These are phyloP conservation scores for Craterostigma plantagineum DNA, from an alignment of 257 asterid genomes.

Conservation along the genomic window DNA sequence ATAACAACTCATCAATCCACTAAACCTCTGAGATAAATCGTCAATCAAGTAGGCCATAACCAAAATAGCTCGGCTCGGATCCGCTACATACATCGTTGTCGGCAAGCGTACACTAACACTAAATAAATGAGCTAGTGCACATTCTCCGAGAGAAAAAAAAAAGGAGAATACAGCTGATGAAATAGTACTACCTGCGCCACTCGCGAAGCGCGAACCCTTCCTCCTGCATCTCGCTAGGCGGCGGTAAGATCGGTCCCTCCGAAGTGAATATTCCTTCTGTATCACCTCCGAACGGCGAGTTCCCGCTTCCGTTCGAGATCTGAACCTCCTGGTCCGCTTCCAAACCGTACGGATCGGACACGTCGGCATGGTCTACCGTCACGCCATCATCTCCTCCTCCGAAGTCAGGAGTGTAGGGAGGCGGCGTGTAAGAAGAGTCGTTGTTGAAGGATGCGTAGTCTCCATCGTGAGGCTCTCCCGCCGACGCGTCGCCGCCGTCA, in stretches of 20 bases:
- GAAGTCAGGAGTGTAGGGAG: slow-evolving; percentile 21
- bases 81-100: not conserved
- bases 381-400: slow-evolving; percentile 30
- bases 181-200: slow-evolving; percentile 96
- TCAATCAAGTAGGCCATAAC: too few relatives aligned
- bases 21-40: too few relatives aligned
- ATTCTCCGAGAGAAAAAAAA: too few relatives aligned
- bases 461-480: too few relatives aligned
- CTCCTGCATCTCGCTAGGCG: slow-evolving; percentile 71
- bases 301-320: slow-evolving; percentile 52
- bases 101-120: not conserved
- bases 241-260: slow-evolving; percentile 71
- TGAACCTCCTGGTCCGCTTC: slow-evolving; percentile 32
- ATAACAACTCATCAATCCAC: too few relatives aligned
- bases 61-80: not conserved
- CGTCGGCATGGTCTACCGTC: slow-evolving; percentile 36
- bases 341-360: slow-evolving; percentile 63
- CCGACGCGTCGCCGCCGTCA: too few relatives aligned
- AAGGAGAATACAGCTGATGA: too few relatives aligned
- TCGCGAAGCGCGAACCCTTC: slow-evolving; percentile 72
- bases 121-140: slow-evolving; percentile 11
- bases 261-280: slow-evolving; percentile 59
- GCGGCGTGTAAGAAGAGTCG: slow-evolving; percentile 13
- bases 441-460: too few relatives aligned
- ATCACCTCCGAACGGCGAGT: slow-evolving; percentile 33